A percentile compares a stretch with the other conserved stretches of the same genome.
These are phyloP conservation scores for Brachypodium distachyon DNA, from an alignment of 202 grass and related monocot genomes.

Conservation along the genomic window DNA sequence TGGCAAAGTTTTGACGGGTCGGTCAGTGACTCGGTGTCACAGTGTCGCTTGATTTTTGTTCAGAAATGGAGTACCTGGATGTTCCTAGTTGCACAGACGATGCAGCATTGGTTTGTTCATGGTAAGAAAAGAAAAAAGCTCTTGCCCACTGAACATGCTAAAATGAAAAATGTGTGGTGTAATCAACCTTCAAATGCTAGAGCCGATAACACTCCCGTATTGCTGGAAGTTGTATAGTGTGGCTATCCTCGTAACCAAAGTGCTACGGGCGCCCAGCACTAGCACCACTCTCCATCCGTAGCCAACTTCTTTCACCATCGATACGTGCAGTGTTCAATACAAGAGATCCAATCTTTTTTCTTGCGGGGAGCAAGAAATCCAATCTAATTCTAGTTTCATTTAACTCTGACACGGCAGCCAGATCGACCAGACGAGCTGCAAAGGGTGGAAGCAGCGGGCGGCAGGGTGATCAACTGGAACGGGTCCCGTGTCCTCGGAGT, in stretches of 20 bases:
- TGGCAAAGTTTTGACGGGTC: conserved; percentile 5
- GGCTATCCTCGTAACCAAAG: no score
- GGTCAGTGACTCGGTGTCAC: no score
- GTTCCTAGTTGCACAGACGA: background rate
- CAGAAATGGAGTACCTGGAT: background rate
- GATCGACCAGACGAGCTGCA: conserved; percentile 58
- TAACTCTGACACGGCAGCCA: conserved; percentile 24
- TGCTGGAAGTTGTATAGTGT: no score
- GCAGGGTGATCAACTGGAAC: conserved; percentile 72
- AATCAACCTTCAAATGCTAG: background rate
- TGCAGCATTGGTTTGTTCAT: background rate
- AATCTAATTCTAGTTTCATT: background rate
- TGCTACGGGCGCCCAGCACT: no score
- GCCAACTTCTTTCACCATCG: background rate
- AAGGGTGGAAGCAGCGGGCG: conserved; percentile 62
- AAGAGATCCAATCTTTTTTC: background rate
- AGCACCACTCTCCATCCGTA: no score
- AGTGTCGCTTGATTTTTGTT: background rate
- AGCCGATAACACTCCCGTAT: no score
- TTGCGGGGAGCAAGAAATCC: background rate
- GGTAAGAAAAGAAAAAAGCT: background rate
- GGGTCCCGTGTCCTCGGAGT: conserved; percentile 57
- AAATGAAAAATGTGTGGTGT: background rate
- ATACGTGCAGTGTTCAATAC: background rate
- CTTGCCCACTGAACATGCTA: background rate